These are phyloP conservation scores for Dissophora globulifera DNA, from an alignment of 192 early-diverging fungal species.

Conservation along the genomic window DNA sequence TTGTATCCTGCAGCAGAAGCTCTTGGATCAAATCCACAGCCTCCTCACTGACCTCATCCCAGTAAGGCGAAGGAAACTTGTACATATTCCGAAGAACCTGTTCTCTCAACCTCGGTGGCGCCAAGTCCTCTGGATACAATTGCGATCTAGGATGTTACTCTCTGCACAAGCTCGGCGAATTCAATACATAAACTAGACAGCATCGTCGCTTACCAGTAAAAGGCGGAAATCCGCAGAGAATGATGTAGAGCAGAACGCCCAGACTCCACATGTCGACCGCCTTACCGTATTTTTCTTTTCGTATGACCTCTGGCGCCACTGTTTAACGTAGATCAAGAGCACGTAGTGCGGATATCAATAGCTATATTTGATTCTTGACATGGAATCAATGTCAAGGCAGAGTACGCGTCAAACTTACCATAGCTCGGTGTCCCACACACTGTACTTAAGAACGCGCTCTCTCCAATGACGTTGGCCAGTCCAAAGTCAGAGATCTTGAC, in stretches of 20 bases:
- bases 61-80: slow-evolving; percentile 81
- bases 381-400: no score
- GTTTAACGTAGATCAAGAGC: no score
- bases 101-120: slow-evolving; percentile 57
- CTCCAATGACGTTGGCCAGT: slow-evolving; percentile 70
- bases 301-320: slow-evolving; percentile 92
- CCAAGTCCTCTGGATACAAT: slow-evolving; percentile 72
- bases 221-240: slow-evolving; percentile 89
- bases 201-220: slow-evolving; percentile 78
- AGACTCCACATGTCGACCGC: slow-evolving; percentile 94
- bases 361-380: no score
- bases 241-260: slow-evolving; percentile 93
- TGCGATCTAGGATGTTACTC: no score
- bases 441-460: slow-evolving; percentile 73
- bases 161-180: no score
- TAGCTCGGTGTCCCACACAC: slow-evolving; percentile 92
- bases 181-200: background rate
- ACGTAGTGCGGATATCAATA: no score
- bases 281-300: slow-evolving; percentile 71
- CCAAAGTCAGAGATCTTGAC: slow-evolving; percentile 98
- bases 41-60: slow-evolving; percentile 76
- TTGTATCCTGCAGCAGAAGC: slow-evolving; percentile 3
- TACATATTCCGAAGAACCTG: slow-evolving; percentile 77
- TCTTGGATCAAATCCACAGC: slow-evolving; percentile 49
- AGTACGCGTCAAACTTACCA: slow-evolving; percentile 54